These are phyloP conservation scores for Mayamaea pseudoterrestris DNA, from an alignment of 108 stramenopile genomes.

Conservation along the genomic window DNA sequence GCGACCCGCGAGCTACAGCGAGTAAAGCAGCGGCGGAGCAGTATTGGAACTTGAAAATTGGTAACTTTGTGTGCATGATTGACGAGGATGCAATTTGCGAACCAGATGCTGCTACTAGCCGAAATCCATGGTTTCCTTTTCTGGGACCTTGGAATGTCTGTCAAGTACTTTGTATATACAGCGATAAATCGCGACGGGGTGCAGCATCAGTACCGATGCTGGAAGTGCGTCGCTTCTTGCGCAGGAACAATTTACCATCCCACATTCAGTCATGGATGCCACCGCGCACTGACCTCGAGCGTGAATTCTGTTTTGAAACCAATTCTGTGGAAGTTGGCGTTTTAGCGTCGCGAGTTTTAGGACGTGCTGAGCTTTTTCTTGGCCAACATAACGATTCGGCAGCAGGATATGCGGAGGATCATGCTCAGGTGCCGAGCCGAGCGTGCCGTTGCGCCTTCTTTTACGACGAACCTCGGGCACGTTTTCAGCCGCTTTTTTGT, in stretches of 20 bases:
- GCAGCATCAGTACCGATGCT: neutral
- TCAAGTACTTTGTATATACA: constrained; percentile 4
- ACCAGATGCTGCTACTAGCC: neutral
- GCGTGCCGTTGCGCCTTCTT: constrained; percentile 27
- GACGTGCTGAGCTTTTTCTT: constrained; percentile 19
- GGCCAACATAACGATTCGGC: too few species aligned
- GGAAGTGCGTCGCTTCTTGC: constrained; percentile 27
- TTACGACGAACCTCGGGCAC: neutral
- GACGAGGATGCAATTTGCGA: neutral
- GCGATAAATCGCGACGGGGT: neutral
- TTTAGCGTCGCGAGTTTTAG: constrained; percentile 20
- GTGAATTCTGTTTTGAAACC: constrained; percentile 43
- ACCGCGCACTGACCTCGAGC: constrained; percentile 1
- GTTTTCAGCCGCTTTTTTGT: constrained; percentile 24
- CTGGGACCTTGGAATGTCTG: neutral
- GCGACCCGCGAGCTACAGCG: neutral
- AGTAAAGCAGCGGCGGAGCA: neutral
- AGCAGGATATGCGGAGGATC: too few species aligned
- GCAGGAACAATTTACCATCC: constrained; percentile 13
- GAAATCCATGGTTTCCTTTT: constrained; percentile 3
- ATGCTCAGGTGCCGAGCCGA: too few species aligned
- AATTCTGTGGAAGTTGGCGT: constrained; percentile 18
- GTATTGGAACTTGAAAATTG: neutral
- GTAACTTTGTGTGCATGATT: constrained; percentile 3
- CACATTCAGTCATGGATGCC: constrained; percentile 6